Percentiles rank a stretch among this genome's conserved stretches.
Conservation (phyloP, 148 eudicot genomes). For the Gaultheria prostrata region DNA sequence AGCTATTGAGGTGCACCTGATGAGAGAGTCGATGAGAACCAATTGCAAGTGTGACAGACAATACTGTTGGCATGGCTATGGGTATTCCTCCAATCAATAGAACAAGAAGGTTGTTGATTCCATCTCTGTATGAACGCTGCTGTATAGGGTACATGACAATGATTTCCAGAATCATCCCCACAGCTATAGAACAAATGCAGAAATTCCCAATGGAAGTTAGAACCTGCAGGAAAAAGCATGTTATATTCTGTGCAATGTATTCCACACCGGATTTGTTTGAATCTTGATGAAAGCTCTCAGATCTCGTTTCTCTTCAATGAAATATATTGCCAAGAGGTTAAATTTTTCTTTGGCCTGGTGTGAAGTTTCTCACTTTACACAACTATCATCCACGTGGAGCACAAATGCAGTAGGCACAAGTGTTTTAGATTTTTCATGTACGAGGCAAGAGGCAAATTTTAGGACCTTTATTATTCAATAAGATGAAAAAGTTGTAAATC, state of each 20-base stretch:
- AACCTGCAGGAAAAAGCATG: slow-evolving; percentile 41
- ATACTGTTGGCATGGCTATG: slow-evolving; percentile 84
- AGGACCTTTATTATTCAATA: background rate
- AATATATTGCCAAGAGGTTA: background rate
- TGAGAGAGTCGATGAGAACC: slow-evolving; percentile 79
- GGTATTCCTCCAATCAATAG: slow-evolving; percentile 83
- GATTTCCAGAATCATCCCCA: slow-evolving; percentile 66
- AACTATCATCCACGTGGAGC: background rate
- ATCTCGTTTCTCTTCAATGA: background rate
- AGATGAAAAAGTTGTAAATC: background rate
- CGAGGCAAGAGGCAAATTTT: background rate
- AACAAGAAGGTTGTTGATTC: slow-evolving; percentile 79
- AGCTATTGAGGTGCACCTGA: slow-evolving; percentile 38
- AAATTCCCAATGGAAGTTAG: slow-evolving; percentile 80
- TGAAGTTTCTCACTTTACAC: slow-evolving; percentile 1
- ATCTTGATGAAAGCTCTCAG: background rate
- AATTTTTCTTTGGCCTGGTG: background rate
- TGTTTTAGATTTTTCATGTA: background rate
- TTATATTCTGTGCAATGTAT: slow-evolving; percentile 3
- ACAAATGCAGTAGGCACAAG: background rate
- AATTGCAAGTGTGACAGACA: slow-evolving; percentile 75
- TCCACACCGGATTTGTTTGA: background rate
- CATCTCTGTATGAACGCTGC: slow-evolving; percentile 55
- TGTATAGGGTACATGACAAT: slow-evolving; percentile 68
- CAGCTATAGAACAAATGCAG: slow-evolving; percentile 75